Base-by-base conservation (phyloP, 345 rosid species). In the Acer negundo region DNA sequence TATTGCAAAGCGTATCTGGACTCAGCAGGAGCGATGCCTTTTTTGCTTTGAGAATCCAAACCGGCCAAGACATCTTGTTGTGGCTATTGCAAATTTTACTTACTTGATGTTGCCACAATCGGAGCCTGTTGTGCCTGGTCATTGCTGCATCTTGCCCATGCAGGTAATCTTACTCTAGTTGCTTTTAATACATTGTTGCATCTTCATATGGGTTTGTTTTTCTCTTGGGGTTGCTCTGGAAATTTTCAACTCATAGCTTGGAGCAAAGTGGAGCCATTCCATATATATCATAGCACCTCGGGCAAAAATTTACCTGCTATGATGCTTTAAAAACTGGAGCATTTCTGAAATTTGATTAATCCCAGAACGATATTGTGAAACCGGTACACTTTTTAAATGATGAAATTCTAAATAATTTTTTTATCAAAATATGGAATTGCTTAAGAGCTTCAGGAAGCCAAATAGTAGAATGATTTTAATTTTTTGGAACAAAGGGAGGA, bases 41-140 rank as follows among this genome's bases (percentile, higher is more conserved):
- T 91, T 91, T 80, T 94, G 97, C 84, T 92, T 96, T 51, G 99
- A 94, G 91, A 96, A 96, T 82, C 97, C 95, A 62, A 92, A 81
- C 46, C 84, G 92, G 68, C 97, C 94, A 4, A 94, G 84, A 82
- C 97, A 96, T 76, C 94, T 96, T 67, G 97, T 91, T 56, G 87
- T 91, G 64, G 91, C 98, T 2, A 90, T 96, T 59, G 98, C 97
- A 66, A 96, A 96, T 85, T 94, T 92, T 83, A 85, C 99, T 0
- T 96, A 96, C 75, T 81, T 96, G 83, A 92, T 89, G 97, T 79
- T 96, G 85, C 97, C 97, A 47, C 95, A 86, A 59, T 79, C 83
- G 67, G 91, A 91, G 81, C 80, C 99, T 59, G 87, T 92, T 74
- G 95, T 89, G 63, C 90, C 91, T 2, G 98, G 99, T 72, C 98